Evolutionary conservation across 495 filamentous ascomycete species (phyloP), one percentile per base, ranked within the genome.

Genomic region (Tetracladium setigerum): DNA sequence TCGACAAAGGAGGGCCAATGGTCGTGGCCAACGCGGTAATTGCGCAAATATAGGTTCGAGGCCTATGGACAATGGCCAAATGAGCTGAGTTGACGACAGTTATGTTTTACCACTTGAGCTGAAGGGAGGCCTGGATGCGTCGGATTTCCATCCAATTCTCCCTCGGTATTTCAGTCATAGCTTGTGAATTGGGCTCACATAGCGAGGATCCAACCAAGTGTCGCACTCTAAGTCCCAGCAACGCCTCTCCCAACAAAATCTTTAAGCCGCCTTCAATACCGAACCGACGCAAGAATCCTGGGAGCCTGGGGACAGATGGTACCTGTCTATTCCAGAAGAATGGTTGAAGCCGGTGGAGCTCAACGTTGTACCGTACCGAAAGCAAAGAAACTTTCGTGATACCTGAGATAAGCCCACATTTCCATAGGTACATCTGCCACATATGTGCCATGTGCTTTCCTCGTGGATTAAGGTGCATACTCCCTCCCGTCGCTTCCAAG

Each of bases 391-490:
- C 14, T 18, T 24, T 24, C 39, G 22, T 12, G 14, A 14, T 24
- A 36, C 16, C n/a, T 44, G 22, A 33, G 14, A 17, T 4, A 11
- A 17, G n/a, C 31, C 10, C 14, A 11, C 37, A 11, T 15, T 12
- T 22, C 18, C 12, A 41, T 22, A 35, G 38, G 35, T 43, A 39
- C 37, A 52, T 44, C 12, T 36, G 38, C 38, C 40, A 36, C 22
- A 27, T 13, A n/a, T 43, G 22, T 41, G 46, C 51, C 51, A 54
- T 49, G 46, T 54, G 51, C 17, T 30, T 41, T 40, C 48, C 48
- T 44, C 41, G 48, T 40, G 48, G 33, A 38, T 11, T 6, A 33
- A 17, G 30, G 19, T 10, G 22, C 19, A 47, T 54, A 46, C 46
- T 49, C 30, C 38, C 17, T 44, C 45, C 50, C 50, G 40, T 46